A percentile compares a stretch with the other conserved stretches of the same genome.
Evolutionary conservation across 1,284 basidiomycete species (phyloP).

Genomic region (Psilocybe mexicana): DNA sequence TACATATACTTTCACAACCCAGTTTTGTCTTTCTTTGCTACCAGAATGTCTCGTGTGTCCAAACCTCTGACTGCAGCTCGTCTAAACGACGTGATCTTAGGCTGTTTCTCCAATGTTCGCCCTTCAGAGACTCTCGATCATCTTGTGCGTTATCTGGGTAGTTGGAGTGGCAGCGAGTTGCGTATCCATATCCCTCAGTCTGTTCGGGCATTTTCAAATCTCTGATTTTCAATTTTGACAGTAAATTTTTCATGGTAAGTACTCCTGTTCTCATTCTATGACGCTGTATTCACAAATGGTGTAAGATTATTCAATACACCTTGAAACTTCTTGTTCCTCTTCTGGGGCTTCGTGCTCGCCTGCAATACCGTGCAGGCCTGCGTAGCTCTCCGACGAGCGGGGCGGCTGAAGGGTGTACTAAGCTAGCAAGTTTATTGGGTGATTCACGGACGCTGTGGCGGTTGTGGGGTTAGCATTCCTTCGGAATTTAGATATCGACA

Average conservation of each 20-base stretch:
- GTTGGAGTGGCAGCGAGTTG: constrained; percentile 84
- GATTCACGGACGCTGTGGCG: constrained; percentile 74
- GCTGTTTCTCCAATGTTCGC: constrained; percentile 57
- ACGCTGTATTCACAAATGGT: neutral
- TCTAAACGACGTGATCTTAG: constrained; percentile 62
- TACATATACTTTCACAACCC: neutral
- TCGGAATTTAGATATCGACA: neutral
- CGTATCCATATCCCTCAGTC: constrained; percentile 31
- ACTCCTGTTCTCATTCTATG: neutral
- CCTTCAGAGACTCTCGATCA: constrained; percentile 67
- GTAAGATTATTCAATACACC: constrained; percentile 68
- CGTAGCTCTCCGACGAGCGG: constrained; percentile 51
- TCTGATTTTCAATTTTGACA: constrained; percentile 28
- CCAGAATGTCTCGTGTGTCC: constrained; percentile 28
- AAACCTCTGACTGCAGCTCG: constrained; percentile 39
- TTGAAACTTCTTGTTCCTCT: constrained; percentile 69
- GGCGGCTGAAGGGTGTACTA: constrained; percentile 52
- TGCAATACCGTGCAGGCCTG: constrained; percentile 64
- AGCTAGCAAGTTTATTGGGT: constrained; percentile 56
- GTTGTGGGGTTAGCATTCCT: constrained; percentile 63
- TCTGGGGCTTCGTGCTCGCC: constrained; percentile 61
- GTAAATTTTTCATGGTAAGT: constrained; percentile 75
- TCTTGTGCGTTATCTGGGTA: constrained; percentile 69
- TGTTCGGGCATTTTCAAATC: neutral
- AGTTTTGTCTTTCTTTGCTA: neutral